A percentile compares a stretch with the other conserved stretches of the same genome.
phyloP scores from a whole-genome alignment of 495 filamentous ascomycete genomes.

The Lindgomyces ingoldianus region DNA sequence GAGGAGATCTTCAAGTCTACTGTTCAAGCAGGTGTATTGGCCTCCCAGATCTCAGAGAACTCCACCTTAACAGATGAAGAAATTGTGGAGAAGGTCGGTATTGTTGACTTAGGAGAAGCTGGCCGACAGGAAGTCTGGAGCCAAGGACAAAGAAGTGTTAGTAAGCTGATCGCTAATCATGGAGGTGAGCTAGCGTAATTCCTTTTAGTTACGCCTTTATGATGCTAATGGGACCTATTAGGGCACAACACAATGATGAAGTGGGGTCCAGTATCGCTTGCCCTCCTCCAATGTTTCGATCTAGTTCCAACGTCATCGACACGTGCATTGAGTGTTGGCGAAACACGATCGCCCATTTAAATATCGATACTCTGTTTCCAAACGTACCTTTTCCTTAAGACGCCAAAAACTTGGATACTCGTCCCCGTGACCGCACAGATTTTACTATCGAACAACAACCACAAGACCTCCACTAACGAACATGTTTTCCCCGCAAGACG shows the following conservation, averaged over 20 bases:
- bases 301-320: not conserved
- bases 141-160: conserved; percentile 17
- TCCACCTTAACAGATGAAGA: not conserved
- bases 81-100: conserved; percentile 2
- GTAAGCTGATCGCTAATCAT: conserved; percentile 35
- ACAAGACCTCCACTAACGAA: too few relatives aligned
- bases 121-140: conserved; percentile 28
- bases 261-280: conserved; percentile 30
- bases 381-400: too few relatives aligned
- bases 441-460: too few relatives aligned
- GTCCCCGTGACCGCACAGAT: too few relatives aligned
- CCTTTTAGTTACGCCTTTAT: not conserved
- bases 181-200: conserved; percentile 27
- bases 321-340: too few relatives aligned
- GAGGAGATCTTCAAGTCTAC: conserved; percentile 26
- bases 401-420: too few relatives aligned
- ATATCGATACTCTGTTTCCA: too few relatives aligned
- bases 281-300: conserved; percentile 22
- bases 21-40: conserved; percentile 13
- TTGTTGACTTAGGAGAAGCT: conserved; percentile 33
- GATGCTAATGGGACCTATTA: not conserved
- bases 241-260: conserved; percentile 39
- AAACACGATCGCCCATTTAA: too few relatives aligned
- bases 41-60: not conserved
- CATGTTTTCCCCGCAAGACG: too few relatives aligned